Evolutionary conservation across 495 filamentous ascomycete genomes (phyloP).

Genomic region (Hypoxylon rickii): DNA sequence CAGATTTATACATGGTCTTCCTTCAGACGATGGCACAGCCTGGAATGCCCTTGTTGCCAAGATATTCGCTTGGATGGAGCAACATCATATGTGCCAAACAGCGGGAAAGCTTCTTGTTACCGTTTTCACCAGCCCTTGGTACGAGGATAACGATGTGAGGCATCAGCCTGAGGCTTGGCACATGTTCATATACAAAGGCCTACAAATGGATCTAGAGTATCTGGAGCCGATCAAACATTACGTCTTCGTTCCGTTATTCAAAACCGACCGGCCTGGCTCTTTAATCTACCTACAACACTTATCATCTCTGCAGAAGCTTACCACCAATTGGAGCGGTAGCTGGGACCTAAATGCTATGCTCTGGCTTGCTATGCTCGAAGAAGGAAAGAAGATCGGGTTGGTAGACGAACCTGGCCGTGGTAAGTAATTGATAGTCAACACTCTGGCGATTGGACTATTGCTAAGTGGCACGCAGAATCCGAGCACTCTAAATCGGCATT

Average conservation of each 20-base stretch:
- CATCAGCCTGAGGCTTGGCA: constrained; percentile 50
- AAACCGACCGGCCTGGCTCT: constrained; percentile 58
- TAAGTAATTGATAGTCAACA: constrained; percentile 45
- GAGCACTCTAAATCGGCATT: constrained; percentile 7
- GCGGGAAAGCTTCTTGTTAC: constrained; percentile 67
- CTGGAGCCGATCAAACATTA: constrained; percentile 72
- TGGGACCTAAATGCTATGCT: constrained; percentile 60
- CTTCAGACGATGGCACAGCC: constrained; percentile 18
- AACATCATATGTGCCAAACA: constrained; percentile 65
- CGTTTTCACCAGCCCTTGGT: constrained; percentile 53
- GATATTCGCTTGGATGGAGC: constrained; percentile 64
- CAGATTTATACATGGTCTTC: constrained; percentile 33
- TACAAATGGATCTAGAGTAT: constrained; percentile 55
- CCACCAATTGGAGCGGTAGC: constrained; percentile 47
- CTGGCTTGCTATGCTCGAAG: constrained; percentile 70
- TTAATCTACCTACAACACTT: constrained; percentile 57
- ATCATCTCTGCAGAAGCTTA: constrained; percentile 42
- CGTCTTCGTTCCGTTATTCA: constrained; percentile 75
- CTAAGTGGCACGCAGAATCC: constrained; percentile 24
- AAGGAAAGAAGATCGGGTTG: constrained; percentile 77
- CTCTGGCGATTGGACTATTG: background rate
- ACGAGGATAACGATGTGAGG: constrained; percentile 37
- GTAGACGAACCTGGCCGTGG: constrained; percentile 68
- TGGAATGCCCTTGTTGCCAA: constrained; percentile 53
- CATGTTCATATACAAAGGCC: constrained; percentile 50